Base-by-base conservation (phyloP, 2,329 filamentous ascomycete genomes). In the Corynespora cassiicola region DNA sequence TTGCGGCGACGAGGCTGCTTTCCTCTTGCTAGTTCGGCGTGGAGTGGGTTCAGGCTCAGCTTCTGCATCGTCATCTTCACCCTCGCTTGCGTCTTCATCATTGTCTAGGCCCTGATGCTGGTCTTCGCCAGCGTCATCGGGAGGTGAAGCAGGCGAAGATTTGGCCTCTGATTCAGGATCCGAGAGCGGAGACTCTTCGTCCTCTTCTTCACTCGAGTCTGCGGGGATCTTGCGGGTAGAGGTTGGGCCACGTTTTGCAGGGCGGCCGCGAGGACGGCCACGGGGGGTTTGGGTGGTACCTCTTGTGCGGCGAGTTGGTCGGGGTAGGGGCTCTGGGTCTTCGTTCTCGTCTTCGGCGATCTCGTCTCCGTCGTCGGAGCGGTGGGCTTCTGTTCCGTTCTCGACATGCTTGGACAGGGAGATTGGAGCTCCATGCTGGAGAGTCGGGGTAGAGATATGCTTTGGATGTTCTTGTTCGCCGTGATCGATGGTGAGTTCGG, bases 281-380 rank as follows among this genome's bases (percentile, higher is more conserved):
- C 47, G 47, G 7, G 41, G n/a, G 22, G 39, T 14, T n/a, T 34
- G 33, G 4, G 28, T 17, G 11, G 26, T 29, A 2, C 38, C 22
- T 15, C 44, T 31, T 15, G n/a, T 24, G 16, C 30, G 42, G 4
- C 8, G n/a, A 10, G 28, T 42, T 17, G 18, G 23, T 19, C 19
- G n/a, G 11, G 16, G 28, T 24, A 39, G 31, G 14, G 41, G 25
- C 14, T 27, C 22, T 11, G 30, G 17, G 20, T 47, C 39, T 5
- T 52, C 35, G 19, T 50, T 39, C 5, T 42, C 39, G 16, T 80
- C 76, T 42, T 78, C 40, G 14, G 19, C 12, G 4, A 16, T 12
- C 5, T 37, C 30, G 11, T 39, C 32, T 19, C 14, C 19, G 10
- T 39, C 34, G 7, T 30, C 15, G 17, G 36, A 17, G 45, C 28